Conservation (phyloP, 306 rosid genomes). For the Purshia tridentata region DNA sequence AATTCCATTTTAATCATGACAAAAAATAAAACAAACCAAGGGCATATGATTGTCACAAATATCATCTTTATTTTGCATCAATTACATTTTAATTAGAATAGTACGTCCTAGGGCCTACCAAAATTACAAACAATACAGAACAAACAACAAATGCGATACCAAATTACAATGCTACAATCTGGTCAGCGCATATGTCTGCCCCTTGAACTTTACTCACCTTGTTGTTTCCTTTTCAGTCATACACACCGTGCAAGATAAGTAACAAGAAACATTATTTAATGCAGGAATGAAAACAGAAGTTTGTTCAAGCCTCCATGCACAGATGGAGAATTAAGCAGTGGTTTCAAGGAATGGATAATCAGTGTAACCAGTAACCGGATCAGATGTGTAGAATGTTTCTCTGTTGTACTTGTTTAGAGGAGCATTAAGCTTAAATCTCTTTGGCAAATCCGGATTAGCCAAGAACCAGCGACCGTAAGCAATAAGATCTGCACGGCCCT, state of each 20-base stretch:
- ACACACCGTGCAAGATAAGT: background rate
- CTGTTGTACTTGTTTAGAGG: slow-evolving; percentile 56
- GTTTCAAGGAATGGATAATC: slow-evolving; percentile 62
- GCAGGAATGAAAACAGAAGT: background rate
- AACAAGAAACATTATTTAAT: background rate
- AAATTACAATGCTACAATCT: too few species aligned
- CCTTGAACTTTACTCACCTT: background rate
- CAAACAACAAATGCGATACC: too few species aligned
- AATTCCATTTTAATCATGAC: too few species aligned
- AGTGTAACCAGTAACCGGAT: slow-evolving; percentile 56
- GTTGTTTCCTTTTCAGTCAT: too few species aligned
- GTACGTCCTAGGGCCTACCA: too few species aligned
- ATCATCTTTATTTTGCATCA: too few species aligned
- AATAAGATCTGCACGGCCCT: slow-evolving; percentile 42
- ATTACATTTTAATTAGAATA: too few species aligned
- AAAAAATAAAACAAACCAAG: too few species aligned
- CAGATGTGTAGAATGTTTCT: slow-evolving; percentile 44
- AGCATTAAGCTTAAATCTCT: slow-evolving; percentile 55
- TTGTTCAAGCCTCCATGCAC: background rate
- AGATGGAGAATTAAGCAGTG: background rate
- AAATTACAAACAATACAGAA: too few species aligned
- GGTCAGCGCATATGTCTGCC: too few species aligned
- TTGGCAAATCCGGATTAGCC: slow-evolving; percentile 73
- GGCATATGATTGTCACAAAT: too few species aligned
- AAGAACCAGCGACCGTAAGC: slow-evolving; percentile 45